Conservation (phyloP, 495 filamentous ascomycete genomes). For the Glarea lozoyensis region DNA sequence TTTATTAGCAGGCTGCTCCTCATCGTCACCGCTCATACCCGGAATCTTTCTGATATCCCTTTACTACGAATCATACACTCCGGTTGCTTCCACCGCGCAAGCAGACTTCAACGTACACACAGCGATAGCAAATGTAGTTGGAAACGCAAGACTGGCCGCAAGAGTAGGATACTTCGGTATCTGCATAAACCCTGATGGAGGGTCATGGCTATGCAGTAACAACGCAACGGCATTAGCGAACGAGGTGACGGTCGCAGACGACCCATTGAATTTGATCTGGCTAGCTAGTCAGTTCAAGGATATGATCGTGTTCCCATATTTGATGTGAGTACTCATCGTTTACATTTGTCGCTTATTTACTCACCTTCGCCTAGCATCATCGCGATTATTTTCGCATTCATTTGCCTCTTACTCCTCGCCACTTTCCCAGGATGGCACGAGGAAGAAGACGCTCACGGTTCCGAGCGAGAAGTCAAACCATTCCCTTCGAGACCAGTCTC, state of each 20-base stretch:
- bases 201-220: slow-evolving; percentile 64
- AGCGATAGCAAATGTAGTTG: slow-evolving; percentile 67
- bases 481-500: slow-evolving; percentile 68
- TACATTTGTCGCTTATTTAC: neutral
- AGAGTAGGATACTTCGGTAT: slow-evolving; percentile 67
- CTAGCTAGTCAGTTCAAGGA: slow-evolving; percentile 71
- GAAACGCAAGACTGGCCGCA: slow-evolving; percentile 54
- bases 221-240: slow-evolving; percentile 68
- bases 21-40: slow-evolving; percentile 64
- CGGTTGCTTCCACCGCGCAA: slow-evolving; percentile 64
- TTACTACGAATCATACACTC: slow-evolving; percentile 60
- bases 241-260: slow-evolving; percentile 58
- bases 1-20: slow-evolving; percentile 71
- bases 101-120: slow-evolving; percentile 73
- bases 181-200: slow-evolving; percentile 66
- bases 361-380: slow-evolving; percentile 49
- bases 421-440: slow-evolving; percentile 81
- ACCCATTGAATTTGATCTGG: slow-evolving; percentile 77
- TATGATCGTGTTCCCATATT: slow-evolving; percentile 72
- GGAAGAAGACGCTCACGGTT: slow-evolving; percentile 54
- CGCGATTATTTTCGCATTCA: slow-evolving; percentile 71
- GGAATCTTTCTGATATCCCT: slow-evolving; percentile 73
- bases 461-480: slow-evolving; percentile 66
- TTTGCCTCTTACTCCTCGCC: slow-evolving; percentile 64
- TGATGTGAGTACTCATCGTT: slow-evolving; percentile 42